Base-by-base conservation (phyloP, 441 rosid species). In the Adansonia rubrostipa region DNA sequence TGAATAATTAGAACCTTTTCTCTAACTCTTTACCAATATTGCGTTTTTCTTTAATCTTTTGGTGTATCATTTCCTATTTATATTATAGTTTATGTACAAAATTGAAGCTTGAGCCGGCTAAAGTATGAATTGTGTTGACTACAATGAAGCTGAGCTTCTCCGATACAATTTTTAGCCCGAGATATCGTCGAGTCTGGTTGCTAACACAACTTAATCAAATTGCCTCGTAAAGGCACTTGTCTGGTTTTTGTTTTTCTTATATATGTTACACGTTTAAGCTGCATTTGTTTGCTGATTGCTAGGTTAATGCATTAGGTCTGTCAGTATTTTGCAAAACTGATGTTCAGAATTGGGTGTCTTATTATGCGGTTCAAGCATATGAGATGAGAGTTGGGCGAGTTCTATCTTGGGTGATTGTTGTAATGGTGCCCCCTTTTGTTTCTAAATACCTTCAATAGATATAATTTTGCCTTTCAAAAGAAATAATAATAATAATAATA, bases 1-100 rank as follows among this genome's bases (percentile, higher is more conserved):
- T 45, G 48, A 78, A 57, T 24, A 13, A n/a, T 70, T 45, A 33
- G 33, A 48, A 61, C 45, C 56, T 56, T n/a, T 22, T 79, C 40
- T 36, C 40, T 36, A 36, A 36, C 40, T 24, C 45, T 53, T 53
- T 19, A 2, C 36, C 10, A 71, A 17, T 71, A 42, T 67, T 3
- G 3, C 42, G 14, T 58, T 20, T 19, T 58, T 58, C 14, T 58
- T 9, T 58, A 20, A 58, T 19, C 7, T 1, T 19, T 58, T 10
- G 4, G 54, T 42, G 5, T 5, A 42, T 42, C 40, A 3, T 36
- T 36, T 36, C 40, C 40, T 36, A 36, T 36, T 36, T 36, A 36
- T 36, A 36, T 36, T 3, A 36, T 36, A 36, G 3, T 4, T 3
- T 36, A 36, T 36, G 40, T 36, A 36, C 40, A 36, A 36, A 36